Evolutionary conservation across 352 stramenopile species (phyloP).

Genomic region (Blastocystis sp.): DNA sequence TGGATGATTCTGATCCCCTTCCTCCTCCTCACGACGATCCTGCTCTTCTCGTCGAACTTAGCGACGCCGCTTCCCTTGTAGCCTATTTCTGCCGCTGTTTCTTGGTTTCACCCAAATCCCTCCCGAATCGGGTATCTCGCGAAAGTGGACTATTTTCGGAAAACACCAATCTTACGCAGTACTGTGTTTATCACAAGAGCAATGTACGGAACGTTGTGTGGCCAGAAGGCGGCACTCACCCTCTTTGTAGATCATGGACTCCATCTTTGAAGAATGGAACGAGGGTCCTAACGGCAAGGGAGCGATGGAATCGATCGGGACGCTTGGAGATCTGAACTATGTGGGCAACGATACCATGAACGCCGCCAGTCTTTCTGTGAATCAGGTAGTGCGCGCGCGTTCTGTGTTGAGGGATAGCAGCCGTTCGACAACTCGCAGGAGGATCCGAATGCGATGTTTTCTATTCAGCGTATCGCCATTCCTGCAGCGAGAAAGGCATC

Average conservation of each 20-base stretch:
- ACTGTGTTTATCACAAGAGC: neutral
- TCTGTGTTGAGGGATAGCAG: neutral
- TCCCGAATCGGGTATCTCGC: neutral
- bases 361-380: neutral
- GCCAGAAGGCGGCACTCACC: neutral
- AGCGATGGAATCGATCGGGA: neutral
- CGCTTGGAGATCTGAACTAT: neutral
- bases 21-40: neutral
- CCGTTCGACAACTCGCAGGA: slow-evolving; percentile 44
- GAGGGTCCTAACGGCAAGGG: neutral
- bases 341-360: slow-evolving; percentile 7
- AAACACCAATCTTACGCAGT: neutral
- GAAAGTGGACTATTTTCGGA: neutral
- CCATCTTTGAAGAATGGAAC: slow-evolving; percentile 72
- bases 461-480: slow-evolving; percentile 53
- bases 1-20: slow-evolving; percentile 50
- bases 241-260: slow-evolving; percentile 34
- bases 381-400: neutral
- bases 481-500: slow-evolving; percentile 5
- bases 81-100: neutral
- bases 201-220: neutral
- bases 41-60: slow-evolving; percentile 53
- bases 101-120: neutral
- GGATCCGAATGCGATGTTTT: slow-evolving; percentile 70
- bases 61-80: slow-evolving; percentile 55